These are phyloP conservation scores for Berkeleyomyces basicola DNA, from an alignment of 2,329 filamentous ascomycete genomes.

Conservation along the genomic window DNA sequence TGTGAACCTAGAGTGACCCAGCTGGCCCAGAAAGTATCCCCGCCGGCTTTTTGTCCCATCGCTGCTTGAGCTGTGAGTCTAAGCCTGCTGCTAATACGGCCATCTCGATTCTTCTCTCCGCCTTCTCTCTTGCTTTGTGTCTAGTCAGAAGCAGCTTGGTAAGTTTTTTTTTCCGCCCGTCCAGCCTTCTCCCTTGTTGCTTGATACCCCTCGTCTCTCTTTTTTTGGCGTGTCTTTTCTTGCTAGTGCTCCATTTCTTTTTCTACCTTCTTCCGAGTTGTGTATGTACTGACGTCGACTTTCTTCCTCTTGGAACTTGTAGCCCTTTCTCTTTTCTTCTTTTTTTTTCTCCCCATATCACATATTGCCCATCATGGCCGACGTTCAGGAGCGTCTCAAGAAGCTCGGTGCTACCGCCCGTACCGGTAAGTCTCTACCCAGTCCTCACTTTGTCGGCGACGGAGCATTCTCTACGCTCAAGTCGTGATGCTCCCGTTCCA, in stretches of 20 bases:
- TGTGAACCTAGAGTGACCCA: constrained; percentile 2
- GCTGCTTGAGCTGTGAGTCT: constrained; percentile 5
- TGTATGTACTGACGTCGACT: constrained; percentile 18
- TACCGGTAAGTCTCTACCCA: constrained; percentile 44
- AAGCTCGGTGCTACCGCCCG: constrained; percentile 38
- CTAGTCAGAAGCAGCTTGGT: constrained; percentile 8
- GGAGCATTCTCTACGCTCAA: neutral
- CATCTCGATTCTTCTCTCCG: constrained; percentile 3
- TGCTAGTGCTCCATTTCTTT: constrained; percentile 14
- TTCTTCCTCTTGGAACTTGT: constrained; percentile 14
- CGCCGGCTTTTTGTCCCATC: constrained; percentile 8
- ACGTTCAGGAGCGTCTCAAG: constrained; percentile 43
- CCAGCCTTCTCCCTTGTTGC: neutral
- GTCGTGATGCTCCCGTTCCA: neutral
- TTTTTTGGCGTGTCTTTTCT: constrained; percentile 2
- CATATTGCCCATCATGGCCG: constrained; percentile 30
- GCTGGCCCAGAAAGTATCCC: neutral
- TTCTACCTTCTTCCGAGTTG: constrained; percentile 16
- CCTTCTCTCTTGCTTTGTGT: constrained; percentile 4
- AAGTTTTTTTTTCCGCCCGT: constrained; percentile 3
- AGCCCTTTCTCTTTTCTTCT: constrained; percentile 13
- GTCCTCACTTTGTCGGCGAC: neutral
- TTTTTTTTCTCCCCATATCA: constrained; percentile 16
- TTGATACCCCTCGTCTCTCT: constrained; percentile 5
- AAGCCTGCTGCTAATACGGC: constrained; percentile 1